These are phyloP conservation scores for Pythium pectinolyticum DNA, from an alignment of 352 stramenopile genomes.

Conservation along the genomic window DNA sequence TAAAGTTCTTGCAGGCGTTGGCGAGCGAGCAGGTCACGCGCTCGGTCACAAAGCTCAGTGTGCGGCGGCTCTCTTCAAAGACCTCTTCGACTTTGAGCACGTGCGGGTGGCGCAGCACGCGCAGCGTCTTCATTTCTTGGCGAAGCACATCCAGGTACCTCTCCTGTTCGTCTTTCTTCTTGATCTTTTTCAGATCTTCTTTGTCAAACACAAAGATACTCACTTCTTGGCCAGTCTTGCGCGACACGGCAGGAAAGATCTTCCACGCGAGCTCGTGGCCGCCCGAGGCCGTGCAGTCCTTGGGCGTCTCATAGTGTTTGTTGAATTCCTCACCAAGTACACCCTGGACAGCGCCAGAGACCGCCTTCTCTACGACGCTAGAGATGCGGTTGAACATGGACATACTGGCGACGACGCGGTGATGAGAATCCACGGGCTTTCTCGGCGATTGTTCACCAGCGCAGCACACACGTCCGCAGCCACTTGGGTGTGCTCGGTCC, in stretches of 20 bases:
- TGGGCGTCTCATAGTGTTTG: constrained; percentile 86
- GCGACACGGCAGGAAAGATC: constrained; percentile 79
- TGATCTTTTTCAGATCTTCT: constrained; percentile 78
- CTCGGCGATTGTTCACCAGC: too few species aligned
- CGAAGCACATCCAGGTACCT: constrained; percentile 85
- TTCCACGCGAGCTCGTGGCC: constrained; percentile 84
- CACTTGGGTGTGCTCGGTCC: too few species aligned
- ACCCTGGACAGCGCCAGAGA: constrained; percentile 71
- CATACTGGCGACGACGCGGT: not conserved
- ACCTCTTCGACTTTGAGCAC: constrained; percentile 91
- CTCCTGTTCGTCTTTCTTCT: constrained; percentile 86
- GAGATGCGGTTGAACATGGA: constrained; percentile 53
- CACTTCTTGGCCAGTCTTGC: constrained; percentile 78
- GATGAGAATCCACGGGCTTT: not conserved
- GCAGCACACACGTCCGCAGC: too few species aligned
- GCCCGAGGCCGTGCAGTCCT: constrained; percentile 80
- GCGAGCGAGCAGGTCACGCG: constrained; percentile 88
- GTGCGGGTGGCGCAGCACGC: constrained; percentile 83
- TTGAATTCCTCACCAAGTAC: constrained; percentile 82
- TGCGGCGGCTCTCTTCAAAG: constrained; percentile 84
- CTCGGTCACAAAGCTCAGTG: constrained; percentile 90
- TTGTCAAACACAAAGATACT: constrained; percentile 89
- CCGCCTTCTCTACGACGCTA: constrained; percentile 50
- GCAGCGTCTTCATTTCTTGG: constrained; percentile 87
- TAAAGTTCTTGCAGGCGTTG: constrained; percentile 90